These are phyloP conservation scores for Poterioochromonas sp. DNA, from an alignment of 352 stramenopile genomes.

Conservation along the genomic window DNA sequence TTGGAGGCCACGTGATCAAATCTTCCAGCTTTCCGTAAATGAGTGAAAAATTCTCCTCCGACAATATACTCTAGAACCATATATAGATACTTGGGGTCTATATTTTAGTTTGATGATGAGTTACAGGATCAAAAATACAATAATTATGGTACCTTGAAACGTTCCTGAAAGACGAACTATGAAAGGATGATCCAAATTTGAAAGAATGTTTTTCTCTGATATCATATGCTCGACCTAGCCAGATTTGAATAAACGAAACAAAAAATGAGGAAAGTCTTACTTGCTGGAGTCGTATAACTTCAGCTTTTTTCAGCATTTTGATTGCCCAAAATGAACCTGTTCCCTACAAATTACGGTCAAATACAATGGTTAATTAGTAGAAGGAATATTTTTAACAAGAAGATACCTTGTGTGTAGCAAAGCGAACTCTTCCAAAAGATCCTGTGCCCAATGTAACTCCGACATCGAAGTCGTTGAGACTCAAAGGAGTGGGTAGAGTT, in stretches of 20 bases:
- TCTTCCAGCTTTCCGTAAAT: constrained; percentile 78
- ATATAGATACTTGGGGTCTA: constrained; percentile 84
- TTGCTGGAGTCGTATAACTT: constrained; percentile 88
- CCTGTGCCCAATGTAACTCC: constrained; percentile 89
- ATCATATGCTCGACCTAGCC: constrained; percentile 87
- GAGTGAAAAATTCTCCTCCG: constrained; percentile 93
- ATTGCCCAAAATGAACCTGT: constrained; percentile 85
- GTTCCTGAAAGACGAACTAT: constrained; percentile 86
- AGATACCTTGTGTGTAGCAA: constrained; percentile 81
- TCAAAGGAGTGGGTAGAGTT: constrained; percentile 49
- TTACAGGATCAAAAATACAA: constrained; percentile 2
- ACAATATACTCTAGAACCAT: constrained; percentile 95
- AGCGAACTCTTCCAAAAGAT: constrained; percentile 89
- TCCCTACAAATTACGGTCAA: constrained; percentile 45
- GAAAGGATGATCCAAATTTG: constrained; percentile 79
- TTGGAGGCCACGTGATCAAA: constrained; percentile 72
- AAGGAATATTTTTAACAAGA: constrained; percentile 23
- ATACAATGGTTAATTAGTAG: not conserved
- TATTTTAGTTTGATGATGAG: not conserved
- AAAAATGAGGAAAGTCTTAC: constrained; percentile 39
- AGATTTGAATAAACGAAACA: not conserved
- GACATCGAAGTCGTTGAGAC: constrained; percentile 77
- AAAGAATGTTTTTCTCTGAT: constrained; percentile 86
- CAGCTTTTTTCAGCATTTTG: constrained; percentile 93
- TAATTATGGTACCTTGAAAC: constrained; percentile 60